Evolutionary conservation across 2,329 filamentous ascomycete genomes (phyloP).

Genomic region (Cryphonectria parasitica): DNA sequence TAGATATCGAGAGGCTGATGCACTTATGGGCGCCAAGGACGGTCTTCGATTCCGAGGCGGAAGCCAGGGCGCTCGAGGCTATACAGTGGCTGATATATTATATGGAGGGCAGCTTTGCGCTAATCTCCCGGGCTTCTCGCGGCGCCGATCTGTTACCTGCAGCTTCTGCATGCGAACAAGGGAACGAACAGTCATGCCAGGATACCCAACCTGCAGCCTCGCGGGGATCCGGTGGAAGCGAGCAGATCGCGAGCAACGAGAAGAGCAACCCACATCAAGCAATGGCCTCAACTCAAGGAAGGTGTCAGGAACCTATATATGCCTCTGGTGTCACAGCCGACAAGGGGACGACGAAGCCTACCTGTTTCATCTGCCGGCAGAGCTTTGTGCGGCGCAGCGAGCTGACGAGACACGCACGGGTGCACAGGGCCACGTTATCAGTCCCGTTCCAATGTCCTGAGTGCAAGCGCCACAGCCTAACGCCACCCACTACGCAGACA

Average conservation of each 20-base stretch:
- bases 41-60: background rate
- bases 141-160: background rate
- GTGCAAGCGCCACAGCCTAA: no score
- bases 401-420: no score
- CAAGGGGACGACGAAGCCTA: no score
- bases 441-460: no score
- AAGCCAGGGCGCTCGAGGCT: background rate
- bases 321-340: no score
- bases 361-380: no score
- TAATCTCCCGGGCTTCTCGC: background rate
- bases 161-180: background rate
- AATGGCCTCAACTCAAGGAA: no score
- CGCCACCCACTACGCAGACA: no score
- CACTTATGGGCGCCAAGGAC: background rate
- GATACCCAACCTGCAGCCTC: background rate
- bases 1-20: background rate
- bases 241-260: background rate
- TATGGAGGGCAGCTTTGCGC: conserved; percentile 1
- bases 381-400: no score
- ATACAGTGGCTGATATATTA: background rate
- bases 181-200: background rate
- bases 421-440: no score
- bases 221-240: background rate
- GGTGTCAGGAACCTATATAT: no score
- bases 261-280: background rate